phyloP scores from a whole-genome alignment of 1,284 basidiomycete genomes.

The Psilocybe mexicana region DNA sequence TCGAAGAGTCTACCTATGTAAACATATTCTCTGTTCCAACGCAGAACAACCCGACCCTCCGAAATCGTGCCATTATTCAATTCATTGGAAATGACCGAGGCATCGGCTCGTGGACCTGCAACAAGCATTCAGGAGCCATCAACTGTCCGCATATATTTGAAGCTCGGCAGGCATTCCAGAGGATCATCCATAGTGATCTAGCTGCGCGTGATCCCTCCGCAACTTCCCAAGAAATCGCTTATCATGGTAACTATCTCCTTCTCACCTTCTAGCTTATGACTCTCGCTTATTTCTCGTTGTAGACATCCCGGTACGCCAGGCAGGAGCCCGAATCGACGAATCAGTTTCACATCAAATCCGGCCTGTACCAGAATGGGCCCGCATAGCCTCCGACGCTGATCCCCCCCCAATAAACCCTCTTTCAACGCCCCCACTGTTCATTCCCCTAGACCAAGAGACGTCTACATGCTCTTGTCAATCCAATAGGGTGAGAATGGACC shows the following conservation, averaged over 20 bases:
- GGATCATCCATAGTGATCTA: conserved; percentile 2
- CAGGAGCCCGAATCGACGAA: background rate
- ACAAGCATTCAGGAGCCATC: background rate
- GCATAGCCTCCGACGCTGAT: conserved; percentile 6
- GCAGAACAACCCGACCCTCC: background rate
- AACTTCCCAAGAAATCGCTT: background rate
- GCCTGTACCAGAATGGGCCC: conserved; percentile 18
- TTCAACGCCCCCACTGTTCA: too few relatives aligned
- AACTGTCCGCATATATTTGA: conserved; percentile 12
- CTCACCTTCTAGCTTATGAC: background rate
- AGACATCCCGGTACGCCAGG: background rate
- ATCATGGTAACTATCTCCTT: background rate
- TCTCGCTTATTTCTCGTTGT: background rate
- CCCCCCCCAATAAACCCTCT: background rate
- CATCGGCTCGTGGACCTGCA: conserved; percentile 15
- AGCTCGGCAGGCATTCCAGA: conserved; percentile 11
- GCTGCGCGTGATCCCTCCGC: conserved; percentile 7
- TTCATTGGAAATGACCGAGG: conserved; percentile 14
- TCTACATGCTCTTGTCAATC: too few relatives aligned
- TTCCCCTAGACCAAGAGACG: too few relatives aligned
- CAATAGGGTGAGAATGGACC: too few relatives aligned
- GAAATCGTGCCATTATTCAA: conserved; percentile 15
- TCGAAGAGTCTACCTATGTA: background rate
- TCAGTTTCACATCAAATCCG: conserved; percentile 12
- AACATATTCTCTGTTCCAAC: conserved; percentile 14